Evolutionary conservation across 1,284 basidiomycete genomes (phyloP).

Genomic region (Sanghuangporus baumii): DNA sequence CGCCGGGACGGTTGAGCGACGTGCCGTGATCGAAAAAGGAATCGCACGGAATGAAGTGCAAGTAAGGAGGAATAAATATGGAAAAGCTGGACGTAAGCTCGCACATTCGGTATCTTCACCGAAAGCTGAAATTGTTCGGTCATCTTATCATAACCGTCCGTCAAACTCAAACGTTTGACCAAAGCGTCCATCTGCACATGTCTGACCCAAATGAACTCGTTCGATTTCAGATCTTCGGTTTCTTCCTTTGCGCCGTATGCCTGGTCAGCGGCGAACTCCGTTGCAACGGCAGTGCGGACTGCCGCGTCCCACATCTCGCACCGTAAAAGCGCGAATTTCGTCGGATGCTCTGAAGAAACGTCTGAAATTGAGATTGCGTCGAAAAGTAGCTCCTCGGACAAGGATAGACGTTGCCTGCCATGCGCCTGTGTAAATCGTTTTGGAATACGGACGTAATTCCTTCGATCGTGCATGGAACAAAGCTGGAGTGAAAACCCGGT

Average conservation of each 20-base stretch:
- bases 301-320: slow-evolving; percentile 42
- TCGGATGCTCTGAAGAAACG: slow-evolving; percentile 28
- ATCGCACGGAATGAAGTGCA: slow-evolving; percentile 16
- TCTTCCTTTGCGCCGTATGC: slow-evolving; percentile 49
- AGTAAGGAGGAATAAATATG: slow-evolving; percentile 13
- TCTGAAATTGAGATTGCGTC: slow-evolving; percentile 49
- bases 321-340: slow-evolving; percentile 35
- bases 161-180: slow-evolving; percentile 18
- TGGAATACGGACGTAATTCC: slow-evolving; percentile 40
- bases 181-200: slow-evolving; percentile 33
- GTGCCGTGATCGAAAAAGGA: background rate
- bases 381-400: slow-evolving; percentile 59
- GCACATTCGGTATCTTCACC: slow-evolving; percentile 16
- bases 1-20: background rate
- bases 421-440: slow-evolving; percentile 37
- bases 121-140: slow-evolving; percentile 3
- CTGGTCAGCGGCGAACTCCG: slow-evolving; percentile 58
- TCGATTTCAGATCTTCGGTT: slow-evolving; percentile 35
- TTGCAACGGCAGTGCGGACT: slow-evolving; percentile 55
- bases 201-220: slow-evolving; percentile 45
- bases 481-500: slow-evolving; percentile 56
- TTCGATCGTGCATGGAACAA: slow-evolving; percentile 44
- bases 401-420: slow-evolving; percentile 41
- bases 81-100: slow-evolving; percentile 16
- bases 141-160: background rate